phyloP scores from a whole-genome alignment of 805 yeast species.

The Starmerella vitae region DNA sequence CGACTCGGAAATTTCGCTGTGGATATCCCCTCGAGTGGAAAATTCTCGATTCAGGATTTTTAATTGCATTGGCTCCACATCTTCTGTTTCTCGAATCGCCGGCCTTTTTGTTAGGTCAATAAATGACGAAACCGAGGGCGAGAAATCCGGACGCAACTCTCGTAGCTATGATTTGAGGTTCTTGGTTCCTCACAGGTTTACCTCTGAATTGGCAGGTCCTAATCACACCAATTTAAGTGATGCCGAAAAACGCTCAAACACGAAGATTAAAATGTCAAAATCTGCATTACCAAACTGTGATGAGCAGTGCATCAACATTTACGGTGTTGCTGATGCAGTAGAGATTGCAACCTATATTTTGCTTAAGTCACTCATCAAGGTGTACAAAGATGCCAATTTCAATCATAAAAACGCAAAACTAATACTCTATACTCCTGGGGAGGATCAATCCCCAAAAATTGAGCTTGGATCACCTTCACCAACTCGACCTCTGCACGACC shows the following conservation, averaged over 20 bases:
- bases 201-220: constrained; percentile 72
- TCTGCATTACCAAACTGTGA: constrained; percentile 60
- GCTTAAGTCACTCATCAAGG: constrained; percentile 38
- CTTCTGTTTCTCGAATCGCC: constrained; percentile 67
- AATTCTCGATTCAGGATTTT: constrained; percentile 65
- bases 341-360: constrained; percentile 71
- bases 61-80: constrained; percentile 59
- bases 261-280: constrained; percentile 60
- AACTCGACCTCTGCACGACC: neutral
- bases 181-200: constrained; percentile 62
- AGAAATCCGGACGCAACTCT: constrained; percentile 44
- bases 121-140: constrained; percentile 46
- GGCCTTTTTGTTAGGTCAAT: constrained; percentile 59
- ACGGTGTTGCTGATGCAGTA: constrained; percentile 76
- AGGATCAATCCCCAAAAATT: neutral
- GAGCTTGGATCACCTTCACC: neutral
- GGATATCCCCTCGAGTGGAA: constrained; percentile 24
- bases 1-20: constrained; percentile 12
- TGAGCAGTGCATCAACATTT: constrained; percentile 55
- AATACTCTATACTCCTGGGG: neutral
- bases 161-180: constrained; percentile 44
- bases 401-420: neutral
- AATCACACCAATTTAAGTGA: constrained; percentile 61
- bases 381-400: neutral
- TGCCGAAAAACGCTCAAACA: constrained; percentile 71